phyloP scores from a whole-genome alignment of 345 rosid genomes.

The Sisymbrium altissimum region DNA sequence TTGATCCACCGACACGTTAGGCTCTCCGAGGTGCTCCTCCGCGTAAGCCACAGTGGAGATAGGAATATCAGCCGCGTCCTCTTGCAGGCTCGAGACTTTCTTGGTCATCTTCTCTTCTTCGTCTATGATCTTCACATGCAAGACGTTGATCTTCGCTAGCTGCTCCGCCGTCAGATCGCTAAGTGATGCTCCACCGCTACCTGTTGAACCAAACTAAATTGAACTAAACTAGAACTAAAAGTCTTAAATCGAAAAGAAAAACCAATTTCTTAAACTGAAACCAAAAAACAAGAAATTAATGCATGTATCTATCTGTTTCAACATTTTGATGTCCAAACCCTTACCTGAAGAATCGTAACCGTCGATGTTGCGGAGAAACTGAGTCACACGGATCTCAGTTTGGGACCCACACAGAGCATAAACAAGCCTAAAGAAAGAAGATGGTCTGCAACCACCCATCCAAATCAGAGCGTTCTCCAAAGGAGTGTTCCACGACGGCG shows the following conservation, averaged over 20 bases:
- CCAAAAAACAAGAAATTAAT: not conserved
- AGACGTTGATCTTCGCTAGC: slow-evolving; percentile 28
- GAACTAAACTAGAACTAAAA: not conserved
- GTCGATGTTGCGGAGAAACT: slow-evolving; percentile 26
- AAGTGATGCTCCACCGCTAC: slow-evolving; percentile 17
- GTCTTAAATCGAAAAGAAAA: not conserved
- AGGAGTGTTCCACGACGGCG: slow-evolving; percentile 43
- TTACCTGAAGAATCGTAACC: slow-evolving; percentile 22
- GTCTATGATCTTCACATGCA: slow-evolving; percentile 35
- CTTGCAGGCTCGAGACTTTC: slow-evolving; percentile 42
- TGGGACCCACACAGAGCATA: slow-evolving; percentile 37
- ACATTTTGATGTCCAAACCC: not conserved
- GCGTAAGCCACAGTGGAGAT: slow-evolving; percentile 28
- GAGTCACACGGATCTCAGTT: slow-evolving; percentile 29
- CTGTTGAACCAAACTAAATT: slow-evolving; percentile 4
- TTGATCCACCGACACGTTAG: slow-evolving; percentile 19
- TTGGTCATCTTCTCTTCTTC: slow-evolving; percentile 41
- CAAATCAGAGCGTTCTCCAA: slow-evolving; percentile 48
- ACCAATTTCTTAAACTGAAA: not conserved
- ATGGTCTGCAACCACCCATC: slow-evolving; percentile 52
- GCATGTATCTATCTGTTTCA: not conserved
- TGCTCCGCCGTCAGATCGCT: slow-evolving; percentile 37
- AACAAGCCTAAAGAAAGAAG: slow-evolving; percentile 40
- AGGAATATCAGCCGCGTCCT: slow-evolving; percentile 47
- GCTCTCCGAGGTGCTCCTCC: not conserved